These are phyloP conservation scores for Pyrus bretschneideri DNA, from an alignment of 306 rosid genomes.

Conservation along the genomic window DNA sequence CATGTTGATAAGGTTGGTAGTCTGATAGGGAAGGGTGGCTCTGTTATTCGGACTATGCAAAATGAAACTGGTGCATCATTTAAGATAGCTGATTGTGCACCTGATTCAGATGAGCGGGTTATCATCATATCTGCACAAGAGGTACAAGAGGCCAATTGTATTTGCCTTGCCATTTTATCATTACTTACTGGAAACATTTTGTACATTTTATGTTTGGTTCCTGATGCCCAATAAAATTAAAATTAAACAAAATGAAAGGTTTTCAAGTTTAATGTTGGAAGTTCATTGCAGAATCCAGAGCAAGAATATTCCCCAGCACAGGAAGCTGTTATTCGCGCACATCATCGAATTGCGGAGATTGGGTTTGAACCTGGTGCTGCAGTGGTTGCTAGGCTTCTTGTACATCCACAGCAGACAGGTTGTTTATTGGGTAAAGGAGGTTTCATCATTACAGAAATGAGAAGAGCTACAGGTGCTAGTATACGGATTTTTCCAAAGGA, in stretches of 20 bases:
- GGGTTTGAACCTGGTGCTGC: slow-evolving; percentile 73
- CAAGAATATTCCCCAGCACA: slow-evolving; percentile 77
- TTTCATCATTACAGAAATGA: slow-evolving; percentile 66
- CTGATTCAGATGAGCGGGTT: slow-evolving; percentile 73
- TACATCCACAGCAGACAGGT: slow-evolving; percentile 68
- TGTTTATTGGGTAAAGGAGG: slow-evolving; percentile 87
- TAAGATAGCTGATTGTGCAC: slow-evolving; percentile 63
- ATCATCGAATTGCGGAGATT: slow-evolving; percentile 65
- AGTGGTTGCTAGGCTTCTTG: slow-evolving; percentile 75
- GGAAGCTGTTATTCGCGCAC: slow-evolving; percentile 82
- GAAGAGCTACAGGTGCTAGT: slow-evolving; percentile 74
- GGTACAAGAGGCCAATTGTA: slow-evolving; percentile 40
- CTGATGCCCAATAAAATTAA: background rate
- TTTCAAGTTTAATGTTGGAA: slow-evolving; percentile 15
- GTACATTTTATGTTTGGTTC: background rate
- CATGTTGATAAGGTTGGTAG: slow-evolving; percentile 85
- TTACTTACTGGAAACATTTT: background rate
- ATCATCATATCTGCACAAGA: slow-evolving; percentile 76
- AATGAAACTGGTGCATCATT: slow-evolving; percentile 82
- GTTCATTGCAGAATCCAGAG: slow-evolving; percentile 53
- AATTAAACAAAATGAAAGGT: background rate
- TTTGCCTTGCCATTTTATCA: slow-evolving; percentile 8
- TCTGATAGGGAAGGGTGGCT: slow-evolving; percentile 89
- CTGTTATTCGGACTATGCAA: slow-evolving; percentile 63
- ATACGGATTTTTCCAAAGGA: slow-evolving; percentile 76